Evolutionary conservation across 139 green algal genomes (phyloP).

Genomic region (Haematococcus sp.): DNA sequence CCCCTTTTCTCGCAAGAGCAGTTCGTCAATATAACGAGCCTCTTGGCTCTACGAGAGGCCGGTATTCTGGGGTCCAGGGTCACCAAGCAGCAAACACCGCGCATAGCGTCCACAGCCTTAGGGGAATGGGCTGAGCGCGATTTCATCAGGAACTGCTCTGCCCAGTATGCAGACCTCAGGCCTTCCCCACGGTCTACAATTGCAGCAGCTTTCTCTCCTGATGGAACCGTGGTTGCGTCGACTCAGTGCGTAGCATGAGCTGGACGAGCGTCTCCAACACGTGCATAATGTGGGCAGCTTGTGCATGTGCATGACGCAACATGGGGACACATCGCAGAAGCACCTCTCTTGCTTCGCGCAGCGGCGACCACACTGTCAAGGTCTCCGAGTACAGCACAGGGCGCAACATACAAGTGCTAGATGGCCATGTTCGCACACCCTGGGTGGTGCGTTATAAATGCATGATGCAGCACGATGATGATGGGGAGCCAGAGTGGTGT

Average conservation of each 20-base stretch:
- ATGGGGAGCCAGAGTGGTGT: no score
- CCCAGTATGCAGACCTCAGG: constrained; percentile 60
- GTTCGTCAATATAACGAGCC: no score
- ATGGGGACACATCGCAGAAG: background rate
- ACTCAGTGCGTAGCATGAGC: constrained; percentile 81
- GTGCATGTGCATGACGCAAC: background rate
- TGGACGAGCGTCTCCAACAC: no score
- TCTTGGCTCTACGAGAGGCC: no score
- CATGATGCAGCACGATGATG: no score
- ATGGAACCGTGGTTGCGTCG: constrained; percentile 78
- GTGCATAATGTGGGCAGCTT: no score
- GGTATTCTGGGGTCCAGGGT: no score
- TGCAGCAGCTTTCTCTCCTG: constrained; percentile 73
- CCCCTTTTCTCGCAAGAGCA: no score
- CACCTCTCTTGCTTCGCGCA: constrained; percentile 27
- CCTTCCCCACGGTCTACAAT: constrained; percentile 86
- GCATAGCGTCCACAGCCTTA: background rate
- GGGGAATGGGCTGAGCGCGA: constrained; percentile 59
- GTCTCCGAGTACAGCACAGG: constrained; percentile 65
- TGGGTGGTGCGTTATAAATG: constrained; percentile 88
- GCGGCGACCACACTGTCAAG: constrained; percentile 93
- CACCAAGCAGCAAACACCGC: no score
- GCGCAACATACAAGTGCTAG: constrained; percentile 51
- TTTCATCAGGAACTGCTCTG: constrained; percentile 52
- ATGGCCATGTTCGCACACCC: constrained; percentile 80